Evolutionary conservation across 2,329 filamentous ascomycete genomes (phyloP).

Genomic region (Chaetomium globosum): DNA sequence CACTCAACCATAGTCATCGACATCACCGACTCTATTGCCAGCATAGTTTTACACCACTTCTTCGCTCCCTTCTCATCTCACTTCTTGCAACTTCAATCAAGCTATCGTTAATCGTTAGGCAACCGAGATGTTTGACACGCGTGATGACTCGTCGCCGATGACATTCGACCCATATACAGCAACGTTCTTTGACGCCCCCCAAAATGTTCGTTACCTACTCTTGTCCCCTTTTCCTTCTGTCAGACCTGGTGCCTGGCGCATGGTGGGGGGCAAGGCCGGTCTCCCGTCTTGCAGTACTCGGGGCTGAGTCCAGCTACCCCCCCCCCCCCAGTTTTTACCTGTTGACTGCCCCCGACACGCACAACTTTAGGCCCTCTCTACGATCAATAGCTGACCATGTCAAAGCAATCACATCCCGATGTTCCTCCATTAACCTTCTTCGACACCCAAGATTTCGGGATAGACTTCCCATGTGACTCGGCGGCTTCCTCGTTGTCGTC

Average conservation of each 20-base stretch:
- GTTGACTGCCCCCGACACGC: slow-evolving; percentile 2
- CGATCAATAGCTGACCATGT: slow-evolving; percentile 18
- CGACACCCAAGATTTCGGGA: slow-evolving; percentile 41
- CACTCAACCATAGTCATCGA: slow-evolving; percentile 1
- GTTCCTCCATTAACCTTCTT: slow-evolving; percentile 38
- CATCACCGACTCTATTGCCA: slow-evolving; percentile 9
- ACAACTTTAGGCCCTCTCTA: neutral
- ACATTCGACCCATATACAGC: slow-evolving; percentile 34
- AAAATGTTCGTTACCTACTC: slow-evolving; percentile 32
- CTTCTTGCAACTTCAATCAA: neutral
- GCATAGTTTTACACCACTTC: neutral
- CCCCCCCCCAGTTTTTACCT: neutral
- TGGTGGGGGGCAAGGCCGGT: slow-evolving; percentile 20
- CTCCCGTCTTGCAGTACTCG: neutral
- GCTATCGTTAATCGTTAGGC: slow-evolving; percentile 5
- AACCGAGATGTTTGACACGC: slow-evolving; percentile 28
- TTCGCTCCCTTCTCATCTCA: too few species aligned
- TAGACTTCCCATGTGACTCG: slow-evolving; percentile 44
- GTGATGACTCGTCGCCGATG: slow-evolving; percentile 29
- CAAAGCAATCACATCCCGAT: slow-evolving; percentile 32
- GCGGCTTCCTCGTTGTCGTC: slow-evolving; percentile 43
- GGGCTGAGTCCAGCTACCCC: too few species aligned
- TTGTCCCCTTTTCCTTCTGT: neutral
- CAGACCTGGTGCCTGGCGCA: neutral
- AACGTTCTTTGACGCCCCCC: slow-evolving; percentile 29